Base-by-base conservation (phyloP, 1,284 basidiomycete genomes). In the Puccinia polysora region DNA sequence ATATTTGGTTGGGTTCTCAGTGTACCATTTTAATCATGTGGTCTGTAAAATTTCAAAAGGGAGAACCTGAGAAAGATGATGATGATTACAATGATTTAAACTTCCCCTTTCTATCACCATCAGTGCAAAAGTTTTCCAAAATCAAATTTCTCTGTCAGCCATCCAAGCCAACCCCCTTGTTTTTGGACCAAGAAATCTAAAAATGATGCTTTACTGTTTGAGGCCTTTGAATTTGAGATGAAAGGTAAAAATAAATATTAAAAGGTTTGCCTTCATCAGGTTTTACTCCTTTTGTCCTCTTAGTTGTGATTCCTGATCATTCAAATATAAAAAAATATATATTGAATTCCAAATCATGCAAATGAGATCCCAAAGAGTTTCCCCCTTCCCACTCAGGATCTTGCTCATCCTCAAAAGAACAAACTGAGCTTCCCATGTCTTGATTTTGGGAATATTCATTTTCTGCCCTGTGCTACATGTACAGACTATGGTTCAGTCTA, bases 211-310 rank as follows among this genome's bases (percentile, higher is more conserved):
- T 85, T 98, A 8, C 85, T 98, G 14, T 86, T 96, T 43, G 89
- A 93, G 65, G 95, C 89, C 0, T 98, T 97, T 83, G 86, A 86
- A 62, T 88, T 90, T 4, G 86, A 93, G 79, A 84, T 84, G 83
- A 75, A 75, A 20, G 73, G 87, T 18, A 84, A 89, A 67, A 78
- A 82, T 40, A 84, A 83, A 70, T 87, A 89, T 74, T 89, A 92
- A 7, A 88, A 88, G 78, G 86, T 90, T 71, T 94, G 91, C 77
- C 88, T 94, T 2, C 89, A 95, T 80, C 91, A 94, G 79, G 91
- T 89, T 76, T 82, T 98, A 34, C 83, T 98, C 62, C 81, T 98
- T n/a, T n/a, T n/a, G n/a, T n/a, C n/a, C n/a, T n/a, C n/a, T n/a
- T n/a, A n/a, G n/a, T n/a, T n/a, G n/a, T n/a, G n/a, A n/a, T n/a